These are phyloP conservation scores for Boechera retrofracta DNA, from an alignment of 345 rosid genomes.

Conservation along the genomic window DNA sequence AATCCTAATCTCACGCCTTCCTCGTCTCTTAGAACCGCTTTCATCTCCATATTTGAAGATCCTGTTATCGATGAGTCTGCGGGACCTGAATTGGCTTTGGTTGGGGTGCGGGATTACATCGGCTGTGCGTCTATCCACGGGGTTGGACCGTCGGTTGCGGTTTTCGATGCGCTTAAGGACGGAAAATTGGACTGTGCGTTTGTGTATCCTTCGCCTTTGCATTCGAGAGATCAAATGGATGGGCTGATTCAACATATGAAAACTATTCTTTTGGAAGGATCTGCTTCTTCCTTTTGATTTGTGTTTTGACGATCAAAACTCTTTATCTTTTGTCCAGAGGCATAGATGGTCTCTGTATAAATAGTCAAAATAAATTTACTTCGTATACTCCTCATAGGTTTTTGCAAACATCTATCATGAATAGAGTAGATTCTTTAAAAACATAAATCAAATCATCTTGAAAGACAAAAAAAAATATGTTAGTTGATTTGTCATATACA, in stretches of 20 bases:
- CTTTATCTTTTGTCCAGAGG: not conserved
- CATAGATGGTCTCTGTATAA: not conserved
- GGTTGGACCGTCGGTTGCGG: slow-evolving; percentile 66
- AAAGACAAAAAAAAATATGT: not conserved
- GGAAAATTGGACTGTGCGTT: slow-evolving; percentile 67
- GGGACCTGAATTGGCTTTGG: slow-evolving; percentile 22
- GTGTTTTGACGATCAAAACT: slow-evolving; percentile 16
- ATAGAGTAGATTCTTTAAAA: not conserved
- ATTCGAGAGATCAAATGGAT: slow-evolving; percentile 77
- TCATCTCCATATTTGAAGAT: slow-evolving; percentile 77
- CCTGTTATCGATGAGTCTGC: slow-evolving; percentile 49
- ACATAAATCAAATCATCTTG: not conserved
- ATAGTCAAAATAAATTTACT: not conserved
- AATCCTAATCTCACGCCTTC: slow-evolving; percentile 80
- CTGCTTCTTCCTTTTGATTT: slow-evolving; percentile 24
- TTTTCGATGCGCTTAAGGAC: slow-evolving; percentile 67
- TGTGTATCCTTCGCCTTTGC: slow-evolving; percentile 78
- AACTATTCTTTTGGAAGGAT: slow-evolving; percentile 54
- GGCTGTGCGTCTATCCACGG: slow-evolving; percentile 81
- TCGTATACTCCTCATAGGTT: not conserved
- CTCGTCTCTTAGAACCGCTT: slow-evolving; percentile 62
- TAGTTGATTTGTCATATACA: not conserved
- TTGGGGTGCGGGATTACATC: slow-evolving; percentile 61
- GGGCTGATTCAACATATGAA: slow-evolving; percentile 58
- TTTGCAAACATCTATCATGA: not conserved